Evolutionary conservation across 2,329 filamentous ascomycete species (phyloP).

Genomic region (Sarocladium strictum): DNA sequence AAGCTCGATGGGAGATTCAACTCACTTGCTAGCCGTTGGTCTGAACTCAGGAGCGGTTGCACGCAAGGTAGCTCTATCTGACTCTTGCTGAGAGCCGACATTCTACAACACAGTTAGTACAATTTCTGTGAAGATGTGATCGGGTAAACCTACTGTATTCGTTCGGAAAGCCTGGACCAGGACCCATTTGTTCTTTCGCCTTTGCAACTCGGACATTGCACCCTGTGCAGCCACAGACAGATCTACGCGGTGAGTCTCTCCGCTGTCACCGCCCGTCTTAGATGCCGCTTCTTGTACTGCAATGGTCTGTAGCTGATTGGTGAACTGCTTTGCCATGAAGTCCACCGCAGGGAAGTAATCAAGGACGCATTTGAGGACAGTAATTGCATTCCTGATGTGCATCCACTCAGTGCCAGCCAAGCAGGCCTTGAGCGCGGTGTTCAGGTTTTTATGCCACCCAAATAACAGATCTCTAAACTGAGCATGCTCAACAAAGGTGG

Average conservation of each 20-base stretch:
- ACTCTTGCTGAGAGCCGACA: conserved; percentile 21
- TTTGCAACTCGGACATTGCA: conserved; percentile 63
- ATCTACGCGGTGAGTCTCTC: conserved; percentile 61
- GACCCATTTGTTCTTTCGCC: conserved; percentile 62
- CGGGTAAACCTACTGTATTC: conserved; percentile 45
- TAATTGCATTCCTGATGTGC: conserved; percentile 95
- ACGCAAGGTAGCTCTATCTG: conserved; percentile 39
- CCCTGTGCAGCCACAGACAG: conserved; percentile 68
- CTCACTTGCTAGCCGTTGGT: conserved; percentile 38
- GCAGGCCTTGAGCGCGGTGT: conserved; percentile 73
- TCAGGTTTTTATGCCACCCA: conserved; percentile 84
- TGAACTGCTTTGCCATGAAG: conserved; percentile 70
- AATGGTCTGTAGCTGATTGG: conserved; percentile 60
- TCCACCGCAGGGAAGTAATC: conserved; percentile 84
- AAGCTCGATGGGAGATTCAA: not conserved
- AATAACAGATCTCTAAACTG: conserved; percentile 80
- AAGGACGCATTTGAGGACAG: conserved; percentile 73
- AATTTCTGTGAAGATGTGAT: not conserved
- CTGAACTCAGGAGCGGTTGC: conserved; percentile 61
- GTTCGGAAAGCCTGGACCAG: conserved; percentile 68
- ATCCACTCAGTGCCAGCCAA: conserved; percentile 85
- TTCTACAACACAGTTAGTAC: conserved; percentile 20
- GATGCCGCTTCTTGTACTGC: conserved; percentile 52
- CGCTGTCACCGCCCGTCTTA: conserved; percentile 40
- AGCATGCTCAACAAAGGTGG: conserved; percentile 71